Conservation (phyloP, 257 asterid genomes). For the Gentiana straminea region DNA sequence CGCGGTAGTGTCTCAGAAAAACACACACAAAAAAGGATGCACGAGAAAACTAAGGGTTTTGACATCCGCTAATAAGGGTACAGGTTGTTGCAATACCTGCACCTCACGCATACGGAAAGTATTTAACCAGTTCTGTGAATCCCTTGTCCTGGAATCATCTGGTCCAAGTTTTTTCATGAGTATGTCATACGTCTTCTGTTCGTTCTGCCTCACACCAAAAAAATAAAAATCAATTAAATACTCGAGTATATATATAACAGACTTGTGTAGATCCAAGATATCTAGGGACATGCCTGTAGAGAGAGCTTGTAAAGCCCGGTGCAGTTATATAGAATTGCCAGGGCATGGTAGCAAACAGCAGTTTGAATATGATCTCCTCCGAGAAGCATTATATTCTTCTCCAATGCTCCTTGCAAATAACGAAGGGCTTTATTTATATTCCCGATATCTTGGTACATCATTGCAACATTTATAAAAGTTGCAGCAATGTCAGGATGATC, state of each 20-base stretch:
- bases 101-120: constrained; percentile 82
- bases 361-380: constrained; percentile 98
- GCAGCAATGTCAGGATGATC: constrained; percentile 99
- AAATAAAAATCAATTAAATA: constrained; percentile 6
- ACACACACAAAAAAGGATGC: neutral
- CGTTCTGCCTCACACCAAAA: constrained; percentile 51
- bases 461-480: constrained; percentile 89
- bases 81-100: constrained; percentile 36
- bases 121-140: constrained; percentile 88
- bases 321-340: constrained; percentile 84
- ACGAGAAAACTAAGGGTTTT: too few relatives aligned
- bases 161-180: constrained; percentile 95
- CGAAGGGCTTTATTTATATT: constrained; percentile 89
- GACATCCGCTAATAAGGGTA: neutral
- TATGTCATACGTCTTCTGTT: constrained; percentile 85
- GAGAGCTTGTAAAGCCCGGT: constrained; percentile 94
- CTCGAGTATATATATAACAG: neutral
- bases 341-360: constrained; percentile 95
- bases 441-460: constrained; percentile 97
- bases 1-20: neutral
- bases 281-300: constrained; percentile 50
- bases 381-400: constrained; percentile 69
- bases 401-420: constrained; percentile 88
- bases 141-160: constrained; percentile 90
- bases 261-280: constrained; percentile 3